Conservation (phyloP, 176 grass and related monocot species). For the Zea luxurians region DNA sequence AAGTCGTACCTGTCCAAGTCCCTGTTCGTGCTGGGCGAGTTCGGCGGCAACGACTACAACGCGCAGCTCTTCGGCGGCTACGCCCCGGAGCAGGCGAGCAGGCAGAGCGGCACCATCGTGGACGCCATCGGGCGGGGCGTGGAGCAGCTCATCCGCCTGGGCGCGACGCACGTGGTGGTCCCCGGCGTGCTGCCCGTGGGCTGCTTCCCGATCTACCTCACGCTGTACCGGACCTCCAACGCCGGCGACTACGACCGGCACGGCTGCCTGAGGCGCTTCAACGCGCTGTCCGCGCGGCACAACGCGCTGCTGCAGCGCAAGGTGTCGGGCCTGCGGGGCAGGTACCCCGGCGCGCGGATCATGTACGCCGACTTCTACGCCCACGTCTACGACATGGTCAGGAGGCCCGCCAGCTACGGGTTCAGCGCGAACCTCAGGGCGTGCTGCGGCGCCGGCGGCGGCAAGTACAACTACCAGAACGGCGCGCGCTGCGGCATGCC, state of each 20-base stretch:
- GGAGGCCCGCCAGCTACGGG: conserved; percentile 55
- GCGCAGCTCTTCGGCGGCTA: conserved; percentile 73
- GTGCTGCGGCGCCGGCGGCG: conserved; percentile 70
- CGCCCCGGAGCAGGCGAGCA: conserved; percentile 43
- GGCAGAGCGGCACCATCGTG: conserved; percentile 52
- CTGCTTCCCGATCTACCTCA: conserved; percentile 80
- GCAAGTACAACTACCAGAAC: conserved; percentile 86
- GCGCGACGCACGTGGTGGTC: conserved; percentile 64
- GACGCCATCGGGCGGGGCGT: conserved; percentile 59
- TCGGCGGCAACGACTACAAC: conserved; percentile 97
- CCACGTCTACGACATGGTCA: conserved; percentile 70
- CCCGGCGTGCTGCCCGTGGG: conserved; percentile 75
- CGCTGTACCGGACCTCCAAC: conserved; percentile 62
- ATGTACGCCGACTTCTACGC: conserved; percentile 88
- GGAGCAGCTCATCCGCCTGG: conserved; percentile 64
- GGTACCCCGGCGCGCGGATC: conserved; percentile 52
- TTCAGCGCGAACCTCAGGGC: conserved; percentile 65
- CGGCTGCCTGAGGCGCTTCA: conserved; percentile 78
- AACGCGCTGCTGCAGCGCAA: conserved; percentile 62
- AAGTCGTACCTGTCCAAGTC: conserved; percentile 68
- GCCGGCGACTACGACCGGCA: conserved; percentile 69
- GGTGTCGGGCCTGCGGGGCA: conserved; percentile 56
- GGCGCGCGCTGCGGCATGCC: conserved; percentile 56
- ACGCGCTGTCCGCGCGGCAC: conserved; percentile 61
- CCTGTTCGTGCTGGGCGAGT: conserved; percentile 78